These are phyloP conservation scores for Tetrapisispora pingtungensis DNA, from an alignment of 805 yeast species.

Conservation along the genomic window DNA sequence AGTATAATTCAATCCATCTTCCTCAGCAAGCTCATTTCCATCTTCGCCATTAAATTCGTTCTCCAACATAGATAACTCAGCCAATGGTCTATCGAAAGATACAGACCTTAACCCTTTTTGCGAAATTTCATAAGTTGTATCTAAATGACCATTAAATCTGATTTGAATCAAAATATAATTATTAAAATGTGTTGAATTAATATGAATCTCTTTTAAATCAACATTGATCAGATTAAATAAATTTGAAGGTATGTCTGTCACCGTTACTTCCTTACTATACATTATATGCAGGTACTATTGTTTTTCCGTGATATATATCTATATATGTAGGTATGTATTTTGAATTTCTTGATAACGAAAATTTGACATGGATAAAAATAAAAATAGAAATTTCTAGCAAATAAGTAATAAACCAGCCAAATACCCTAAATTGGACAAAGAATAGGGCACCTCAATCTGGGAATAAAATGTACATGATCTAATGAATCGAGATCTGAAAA, in stretches of 20 bases:
- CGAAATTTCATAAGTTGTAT: slow-evolving; percentile 38
- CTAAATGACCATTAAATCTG: slow-evolving; percentile 30
- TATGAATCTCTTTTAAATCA: neutral
- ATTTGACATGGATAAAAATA: too few relatives aligned
- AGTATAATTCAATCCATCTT: slow-evolving; percentile 13
- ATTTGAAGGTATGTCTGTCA: neutral
- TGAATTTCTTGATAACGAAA: too few relatives aligned
- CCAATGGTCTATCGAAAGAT: slow-evolving; percentile 9
- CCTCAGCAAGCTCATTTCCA: slow-evolving; percentile 6
- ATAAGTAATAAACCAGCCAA: too few relatives aligned
- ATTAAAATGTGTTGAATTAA: slow-evolving; percentile 18
- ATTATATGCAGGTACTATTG: too few relatives aligned
- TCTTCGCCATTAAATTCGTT: slow-evolving; percentile 2
- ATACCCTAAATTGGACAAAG: too few relatives aligned
- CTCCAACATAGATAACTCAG: slow-evolving; percentile 6
- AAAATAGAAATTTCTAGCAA: too few relatives aligned
- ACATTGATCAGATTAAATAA: neutral
- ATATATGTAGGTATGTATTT: too few relatives aligned
- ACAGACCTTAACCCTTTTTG: slow-evolving; percentile 18
- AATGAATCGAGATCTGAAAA: too few relatives aligned
- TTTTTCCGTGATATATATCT: too few relatives aligned
- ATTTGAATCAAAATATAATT: slow-evolving; percentile 22
- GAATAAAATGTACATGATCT: too few relatives aligned
- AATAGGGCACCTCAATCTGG: too few relatives aligned
- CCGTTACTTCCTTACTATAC: neutral